phyloP scores from a whole-genome alignment of 352 stramenopile genomes.

The Globisporangium megalacanthum region DNA sequence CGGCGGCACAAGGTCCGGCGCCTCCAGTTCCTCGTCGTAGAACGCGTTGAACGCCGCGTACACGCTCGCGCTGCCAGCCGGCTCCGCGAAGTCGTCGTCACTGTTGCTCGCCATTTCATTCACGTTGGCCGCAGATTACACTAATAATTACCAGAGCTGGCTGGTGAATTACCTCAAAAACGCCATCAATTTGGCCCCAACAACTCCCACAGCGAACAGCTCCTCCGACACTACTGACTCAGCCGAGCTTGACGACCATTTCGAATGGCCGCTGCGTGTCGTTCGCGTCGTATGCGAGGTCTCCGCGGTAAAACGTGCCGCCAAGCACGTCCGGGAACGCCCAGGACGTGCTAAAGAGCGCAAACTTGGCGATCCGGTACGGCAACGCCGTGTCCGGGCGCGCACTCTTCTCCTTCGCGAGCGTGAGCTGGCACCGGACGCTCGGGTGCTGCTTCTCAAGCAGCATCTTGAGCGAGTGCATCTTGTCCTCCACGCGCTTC shows the following conservation, averaged over 20 bases:
- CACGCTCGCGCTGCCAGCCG: neutral
- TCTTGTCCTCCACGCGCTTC: slow-evolving; percentile 22
- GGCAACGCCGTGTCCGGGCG: neutral
- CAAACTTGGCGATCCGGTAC: slow-evolving; percentile 34
- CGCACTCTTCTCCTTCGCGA: slow-evolving; percentile 16
- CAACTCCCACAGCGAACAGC: no score
- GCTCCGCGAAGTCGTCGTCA: neutral
- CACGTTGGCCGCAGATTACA: no score
- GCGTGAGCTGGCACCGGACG: slow-evolving; percentile 33
- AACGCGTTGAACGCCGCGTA: slow-evolving; percentile 14
- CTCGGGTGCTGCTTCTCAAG: slow-evolving; percentile 24
- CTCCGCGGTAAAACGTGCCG: slow-evolving; percentile 39
- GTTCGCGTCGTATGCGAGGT: slow-evolving; percentile 20
- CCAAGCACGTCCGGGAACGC: slow-evolving; percentile 28
- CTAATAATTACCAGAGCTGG: no score
- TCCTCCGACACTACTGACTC: neutral
- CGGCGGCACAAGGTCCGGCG: neutral
- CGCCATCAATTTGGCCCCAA: no score
- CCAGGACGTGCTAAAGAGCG: slow-evolving; percentile 34
- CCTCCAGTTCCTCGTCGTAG: slow-evolving; percentile 15
- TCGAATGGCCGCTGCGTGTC: slow-evolving; percentile 3
- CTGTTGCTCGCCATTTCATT: slow-evolving; percentile 4
- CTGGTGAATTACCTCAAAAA: no score
- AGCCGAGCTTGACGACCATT: slow-evolving; percentile 7
- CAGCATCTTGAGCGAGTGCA: slow-evolving; percentile 14